These are phyloP conservation scores for Colletotrichum ledebouriae DNA, from an alignment of 2,329 filamentous ascomycete genomes.

Conservation along the genomic window DNA sequence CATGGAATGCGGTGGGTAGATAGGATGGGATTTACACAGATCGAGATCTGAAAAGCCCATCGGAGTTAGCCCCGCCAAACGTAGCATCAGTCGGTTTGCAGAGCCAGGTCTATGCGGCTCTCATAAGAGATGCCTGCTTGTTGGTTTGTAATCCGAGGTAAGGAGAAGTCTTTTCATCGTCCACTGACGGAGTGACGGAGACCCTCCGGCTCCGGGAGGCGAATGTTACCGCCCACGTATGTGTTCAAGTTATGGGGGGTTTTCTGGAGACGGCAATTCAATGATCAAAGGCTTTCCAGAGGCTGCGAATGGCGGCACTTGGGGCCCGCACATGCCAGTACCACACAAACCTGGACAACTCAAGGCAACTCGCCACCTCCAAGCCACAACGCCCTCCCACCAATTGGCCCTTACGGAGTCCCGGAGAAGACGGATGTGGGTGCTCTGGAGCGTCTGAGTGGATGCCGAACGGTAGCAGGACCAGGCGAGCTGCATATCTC, in stretches of 20 bases:
- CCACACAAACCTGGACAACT: not conserved
- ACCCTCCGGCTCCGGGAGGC: not conserved
- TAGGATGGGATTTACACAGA: conserved; percentile 24
- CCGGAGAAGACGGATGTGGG: not conserved
- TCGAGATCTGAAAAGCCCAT: conserved; percentile 35
- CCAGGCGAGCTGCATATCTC: not conserved
- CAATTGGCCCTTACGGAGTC: not conserved
- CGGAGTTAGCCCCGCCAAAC: conserved; percentile 11
- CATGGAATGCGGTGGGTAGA: too few relatives aligned
- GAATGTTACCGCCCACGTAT: not conserved
- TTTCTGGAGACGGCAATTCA: not conserved
- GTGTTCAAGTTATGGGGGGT: not conserved
- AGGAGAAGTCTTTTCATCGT: too few relatives aligned
- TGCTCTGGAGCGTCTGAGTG: not conserved
- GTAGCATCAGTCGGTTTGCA: not conserved
- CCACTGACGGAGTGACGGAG: too few relatives aligned
- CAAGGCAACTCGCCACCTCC: conserved; percentile 3
- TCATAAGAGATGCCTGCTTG: too few relatives aligned
- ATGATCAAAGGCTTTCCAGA: not conserved
- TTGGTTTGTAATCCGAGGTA: too few relatives aligned
- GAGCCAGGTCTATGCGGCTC: too few relatives aligned
- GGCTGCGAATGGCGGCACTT: not conserved
- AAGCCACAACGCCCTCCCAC: conserved; percentile 3
- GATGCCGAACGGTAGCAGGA: not conserved
- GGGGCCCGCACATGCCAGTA: not conserved